Percentiles rank a stretch among this genome's conserved stretches.
These are phyloP conservation scores for Saturnispora zaruensis DNA, from an alignment of 805 yeast species.

Conservation along the genomic window DNA sequence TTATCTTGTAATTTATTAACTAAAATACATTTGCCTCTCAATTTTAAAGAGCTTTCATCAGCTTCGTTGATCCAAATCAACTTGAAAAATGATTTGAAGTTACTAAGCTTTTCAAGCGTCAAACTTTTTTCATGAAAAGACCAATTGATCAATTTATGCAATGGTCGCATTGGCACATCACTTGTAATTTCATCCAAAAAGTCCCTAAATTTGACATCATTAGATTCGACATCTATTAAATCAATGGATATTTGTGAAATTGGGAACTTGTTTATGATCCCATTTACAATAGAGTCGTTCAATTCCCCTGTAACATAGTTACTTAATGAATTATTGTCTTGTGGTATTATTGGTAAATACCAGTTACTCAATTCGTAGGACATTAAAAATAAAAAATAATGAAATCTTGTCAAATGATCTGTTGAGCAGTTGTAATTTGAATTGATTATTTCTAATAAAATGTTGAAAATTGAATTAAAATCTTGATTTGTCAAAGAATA, in stretches of 20 bases:
- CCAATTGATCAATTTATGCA: constrained; percentile 4
- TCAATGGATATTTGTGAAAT: constrained; percentile 1
- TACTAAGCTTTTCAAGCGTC: background rate
- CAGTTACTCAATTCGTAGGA: constrained; percentile 7
- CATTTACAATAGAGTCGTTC: constrained; percentile 5
- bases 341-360: constrained; percentile 8
- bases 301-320: constrained; percentile 5
- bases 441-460: background rate
- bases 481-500: constrained; percentile 1
- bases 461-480: constrained; percentile 2
- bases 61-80: constrained; percentile 1
- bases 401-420: background rate
- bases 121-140: background rate
- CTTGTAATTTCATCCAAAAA: background rate
- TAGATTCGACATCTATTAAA: constrained; percentile 1
- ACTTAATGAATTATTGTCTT: constrained; percentile 3
- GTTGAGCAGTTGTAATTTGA: background rate
- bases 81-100: background rate
- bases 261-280: constrained; percentile 1
- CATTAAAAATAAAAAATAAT: constrained; percentile 1
- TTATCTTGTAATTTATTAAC: constrained; percentile 8
- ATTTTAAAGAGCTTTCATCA: background rate
- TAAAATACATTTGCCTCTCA: constrained; percentile 3
- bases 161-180: constrained; percentile 1
- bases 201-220: background rate